Evolutionary conservation across 2,329 filamentous ascomycete genomes (phyloP).

Genomic region (Colletotrichum destructivum): DNA sequence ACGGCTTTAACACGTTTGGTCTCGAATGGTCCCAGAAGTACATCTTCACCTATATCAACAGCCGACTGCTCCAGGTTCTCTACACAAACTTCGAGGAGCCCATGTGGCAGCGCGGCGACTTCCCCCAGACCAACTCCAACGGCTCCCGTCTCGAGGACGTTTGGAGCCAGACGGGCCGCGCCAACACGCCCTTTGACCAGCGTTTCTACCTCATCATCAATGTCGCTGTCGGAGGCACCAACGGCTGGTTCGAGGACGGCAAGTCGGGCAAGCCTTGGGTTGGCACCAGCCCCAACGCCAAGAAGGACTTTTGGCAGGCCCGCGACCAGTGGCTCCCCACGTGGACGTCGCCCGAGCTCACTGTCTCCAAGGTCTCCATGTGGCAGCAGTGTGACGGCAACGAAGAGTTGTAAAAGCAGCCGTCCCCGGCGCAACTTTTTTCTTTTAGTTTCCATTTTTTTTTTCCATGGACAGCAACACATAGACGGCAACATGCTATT

Average conservation of each 20-base stretch:
- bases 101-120: conserved; percentile 79
- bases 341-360: conserved; percentile 78
- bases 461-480: conserved; percentile 11
- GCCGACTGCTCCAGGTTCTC: conserved; percentile 82
- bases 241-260: conserved; percentile 87
- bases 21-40: conserved; percentile 92
- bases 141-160: conserved; percentile 75
- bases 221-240: conserved; percentile 82
- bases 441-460: too few species aligned
- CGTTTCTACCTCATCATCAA: conserved; percentile 84
- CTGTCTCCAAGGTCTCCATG: conserved; percentile 80
- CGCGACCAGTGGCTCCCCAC: conserved; percentile 77
- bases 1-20: conserved; percentile 82
- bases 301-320: conserved; percentile 83
- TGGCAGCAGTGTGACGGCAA: conserved; percentile 77
- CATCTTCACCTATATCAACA: conserved; percentile 89
- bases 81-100: conserved; percentile 81
- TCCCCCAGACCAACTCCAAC: conserved; percentile 75
- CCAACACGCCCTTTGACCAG: conserved; percentile 82
- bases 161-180: conserved; percentile 73
- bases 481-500: conserved; percentile 35
- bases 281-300: conserved; percentile 76
- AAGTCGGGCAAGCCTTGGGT: conserved; percentile 84
- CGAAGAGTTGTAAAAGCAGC: conserved; percentile 61
- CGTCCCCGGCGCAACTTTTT: background rate